These are phyloP conservation scores for Suhomyces canberraensis DNA, from an alignment of 805 yeast species.

Conservation along the genomic window DNA sequence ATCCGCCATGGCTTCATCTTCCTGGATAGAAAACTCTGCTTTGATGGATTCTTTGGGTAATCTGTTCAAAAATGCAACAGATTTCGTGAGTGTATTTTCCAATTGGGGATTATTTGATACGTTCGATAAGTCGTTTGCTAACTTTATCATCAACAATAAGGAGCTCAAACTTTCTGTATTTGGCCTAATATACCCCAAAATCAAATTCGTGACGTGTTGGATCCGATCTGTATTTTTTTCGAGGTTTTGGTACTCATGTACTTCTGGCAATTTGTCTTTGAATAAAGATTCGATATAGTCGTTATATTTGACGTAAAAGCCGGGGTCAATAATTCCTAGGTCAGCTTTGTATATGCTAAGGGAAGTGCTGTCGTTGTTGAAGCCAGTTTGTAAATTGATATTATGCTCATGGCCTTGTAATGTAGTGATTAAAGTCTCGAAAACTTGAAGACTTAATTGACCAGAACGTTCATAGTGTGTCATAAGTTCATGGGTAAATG, in stretches of 20 bases:
- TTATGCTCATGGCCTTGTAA: neutral
- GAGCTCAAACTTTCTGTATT: conserved; percentile 4
- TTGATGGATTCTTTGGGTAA: neutral
- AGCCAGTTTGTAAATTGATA: neutral
- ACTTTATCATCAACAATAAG: conserved; percentile 16
- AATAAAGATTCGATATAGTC: conserved; percentile 28
- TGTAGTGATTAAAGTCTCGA: conserved; percentile 10
- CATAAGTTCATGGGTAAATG: conserved; percentile 17
- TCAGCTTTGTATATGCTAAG: neutral
- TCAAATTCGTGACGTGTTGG: conserved; percentile 10
- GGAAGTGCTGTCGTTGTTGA: neutral
- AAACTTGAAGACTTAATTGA: conserved; percentile 12
- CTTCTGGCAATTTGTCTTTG: conserved; percentile 23
- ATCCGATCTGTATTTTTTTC: conserved; percentile 26
- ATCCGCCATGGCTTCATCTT: conserved; percentile 23
- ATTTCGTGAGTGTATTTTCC: neutral
- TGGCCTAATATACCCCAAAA: conserved; percentile 1
- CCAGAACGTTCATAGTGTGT: conserved; percentile 7
- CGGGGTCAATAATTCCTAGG: conserved; percentile 15
- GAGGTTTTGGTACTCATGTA: conserved; percentile 34
- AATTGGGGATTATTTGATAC: conserved; percentile 7
- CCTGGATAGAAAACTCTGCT: conserved; percentile 7
- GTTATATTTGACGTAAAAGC: conserved; percentile 18
- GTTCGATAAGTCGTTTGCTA: conserved; percentile 22
- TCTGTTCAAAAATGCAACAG: neutral